Evolutionary conservation across 257 asterid species (phyloP).

Genomic region (Solanum tarapatanum): DNA sequence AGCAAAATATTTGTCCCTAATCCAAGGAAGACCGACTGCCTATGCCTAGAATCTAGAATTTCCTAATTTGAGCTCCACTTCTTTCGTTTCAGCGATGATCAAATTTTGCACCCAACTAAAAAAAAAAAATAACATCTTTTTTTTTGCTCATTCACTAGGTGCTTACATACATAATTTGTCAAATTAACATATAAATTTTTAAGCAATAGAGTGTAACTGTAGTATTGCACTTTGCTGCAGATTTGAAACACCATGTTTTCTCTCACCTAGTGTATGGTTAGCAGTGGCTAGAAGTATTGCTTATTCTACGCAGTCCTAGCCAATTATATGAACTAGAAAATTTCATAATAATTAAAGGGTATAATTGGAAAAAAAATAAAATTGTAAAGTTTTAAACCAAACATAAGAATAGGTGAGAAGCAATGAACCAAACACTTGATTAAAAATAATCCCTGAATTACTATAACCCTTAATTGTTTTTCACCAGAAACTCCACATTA

Average conservation of each 20-base stretch:
- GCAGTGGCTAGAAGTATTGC: background rate
- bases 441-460: no score
- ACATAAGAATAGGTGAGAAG: background rate
- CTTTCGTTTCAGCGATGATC: background rate
- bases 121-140: no score
- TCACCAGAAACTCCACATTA: background rate
- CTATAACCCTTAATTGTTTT: background rate
- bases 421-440: background rate
- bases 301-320: background rate
- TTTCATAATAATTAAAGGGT: no score
- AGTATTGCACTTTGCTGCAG: background rate
- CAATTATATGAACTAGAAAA: background rate
- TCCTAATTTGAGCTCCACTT: no score
- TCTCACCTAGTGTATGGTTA: background rate
- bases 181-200: background rate
- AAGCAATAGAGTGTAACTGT: background rate
- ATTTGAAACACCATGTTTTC: background rate
- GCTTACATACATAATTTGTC: background rate
- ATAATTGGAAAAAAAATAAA: no score
- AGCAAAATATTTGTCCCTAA: no score
- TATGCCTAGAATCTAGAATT: no score
- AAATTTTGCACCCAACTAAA: background rate
- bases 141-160: background rate
- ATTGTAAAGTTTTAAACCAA: background rate
- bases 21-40: no score